These are phyloP conservation scores for Pseudogymnoascus sp. DNA, from an alignment of 2,329 filamentous ascomycete species.

Conservation along the genomic window DNA sequence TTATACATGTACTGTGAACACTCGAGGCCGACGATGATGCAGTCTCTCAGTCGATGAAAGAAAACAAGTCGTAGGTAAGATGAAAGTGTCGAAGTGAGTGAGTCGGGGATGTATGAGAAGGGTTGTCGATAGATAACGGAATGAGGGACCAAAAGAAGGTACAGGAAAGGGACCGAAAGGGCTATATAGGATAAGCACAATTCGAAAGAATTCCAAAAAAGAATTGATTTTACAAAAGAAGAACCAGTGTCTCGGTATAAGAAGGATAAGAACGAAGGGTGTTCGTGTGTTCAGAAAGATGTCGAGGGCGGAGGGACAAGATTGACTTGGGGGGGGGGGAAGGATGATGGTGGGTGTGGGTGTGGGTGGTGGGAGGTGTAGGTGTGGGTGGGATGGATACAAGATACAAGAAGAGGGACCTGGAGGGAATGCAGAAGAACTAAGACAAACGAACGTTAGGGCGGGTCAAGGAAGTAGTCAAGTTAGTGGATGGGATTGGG, in stretches of 20 bases:
- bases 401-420: not conserved
- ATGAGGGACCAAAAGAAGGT: constrained; percentile 28
- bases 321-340: not conserved
- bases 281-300: constrained; percentile 16
- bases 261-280: constrained; percentile 16
- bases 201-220: constrained; percentile 27
- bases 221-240: constrained; percentile 25
- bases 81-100: constrained; percentile 17
- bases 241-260: constrained; percentile 27
- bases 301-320: constrained; percentile 16
- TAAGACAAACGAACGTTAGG: constrained; percentile 7
- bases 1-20: constrained; percentile 26
- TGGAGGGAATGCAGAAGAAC: not conserved
- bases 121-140: constrained; percentile 22
- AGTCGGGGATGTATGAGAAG: constrained; percentile 23
- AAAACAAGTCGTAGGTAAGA: constrained; percentile 28
- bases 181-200: constrained; percentile 25
- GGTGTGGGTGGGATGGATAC: not conserved
- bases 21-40: not conserved
- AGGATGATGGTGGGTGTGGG: not conserved
- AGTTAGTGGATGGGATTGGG: constrained; percentile 3
- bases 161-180: constrained; percentile 27
- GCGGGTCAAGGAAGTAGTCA: constrained; percentile 3
- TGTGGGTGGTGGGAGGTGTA: not conserved
- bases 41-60: constrained; percentile 24